phyloP scores from a whole-genome alignment of 78 protist species.

The Bodo saltans region DNA sequence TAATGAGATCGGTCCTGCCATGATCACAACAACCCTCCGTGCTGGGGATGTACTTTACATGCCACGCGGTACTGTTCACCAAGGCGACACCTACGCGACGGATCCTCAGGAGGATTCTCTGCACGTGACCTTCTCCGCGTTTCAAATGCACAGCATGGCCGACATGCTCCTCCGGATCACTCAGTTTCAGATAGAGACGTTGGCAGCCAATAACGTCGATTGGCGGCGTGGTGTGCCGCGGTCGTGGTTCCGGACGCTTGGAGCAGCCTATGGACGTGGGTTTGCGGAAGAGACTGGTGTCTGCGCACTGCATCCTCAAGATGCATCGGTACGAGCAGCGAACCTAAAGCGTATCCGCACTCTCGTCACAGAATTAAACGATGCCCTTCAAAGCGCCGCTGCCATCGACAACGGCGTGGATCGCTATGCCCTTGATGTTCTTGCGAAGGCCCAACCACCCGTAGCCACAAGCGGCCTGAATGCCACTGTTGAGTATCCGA shows the following conservation, averaged over 20 bases:
- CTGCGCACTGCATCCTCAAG: slow-evolving; percentile 28
- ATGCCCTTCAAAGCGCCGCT: slow-evolving; percentile 24
- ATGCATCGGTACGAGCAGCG: slow-evolving; percentile 35
- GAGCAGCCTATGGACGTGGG: background rate
- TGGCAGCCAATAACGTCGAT: no score
- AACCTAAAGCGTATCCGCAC: slow-evolving; percentile 24
- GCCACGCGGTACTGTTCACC: slow-evolving; percentile 85
- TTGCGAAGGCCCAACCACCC: background rate
- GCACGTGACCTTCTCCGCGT: slow-evolving; percentile 73
- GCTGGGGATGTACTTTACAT: slow-evolving; percentile 84
- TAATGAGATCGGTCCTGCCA: background rate
- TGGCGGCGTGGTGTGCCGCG: no score
- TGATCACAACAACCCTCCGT: slow-evolving; percentile 14
- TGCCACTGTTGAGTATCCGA: slow-evolving; percentile 7
- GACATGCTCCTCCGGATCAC: no score
- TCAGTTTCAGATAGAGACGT: no score
- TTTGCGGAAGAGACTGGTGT: background rate
- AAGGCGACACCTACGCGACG: slow-evolving; percentile 16
- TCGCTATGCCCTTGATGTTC: background rate
- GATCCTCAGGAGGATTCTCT: slow-evolving; percentile 38
- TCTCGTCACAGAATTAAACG: slow-evolving; percentile 22
- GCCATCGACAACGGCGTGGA: slow-evolving; percentile 21
- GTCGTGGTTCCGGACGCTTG: background rate
- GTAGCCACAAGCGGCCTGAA: slow-evolving; percentile 16
- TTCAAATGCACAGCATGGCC: slow-evolving; percentile 53